A percentile compares a stretch with the other conserved stretches of the same genome.
Evolutionary conservation across 116 monocot genomes (phyloP).

Genomic region (Phalaenopsis hybrid): DNA sequence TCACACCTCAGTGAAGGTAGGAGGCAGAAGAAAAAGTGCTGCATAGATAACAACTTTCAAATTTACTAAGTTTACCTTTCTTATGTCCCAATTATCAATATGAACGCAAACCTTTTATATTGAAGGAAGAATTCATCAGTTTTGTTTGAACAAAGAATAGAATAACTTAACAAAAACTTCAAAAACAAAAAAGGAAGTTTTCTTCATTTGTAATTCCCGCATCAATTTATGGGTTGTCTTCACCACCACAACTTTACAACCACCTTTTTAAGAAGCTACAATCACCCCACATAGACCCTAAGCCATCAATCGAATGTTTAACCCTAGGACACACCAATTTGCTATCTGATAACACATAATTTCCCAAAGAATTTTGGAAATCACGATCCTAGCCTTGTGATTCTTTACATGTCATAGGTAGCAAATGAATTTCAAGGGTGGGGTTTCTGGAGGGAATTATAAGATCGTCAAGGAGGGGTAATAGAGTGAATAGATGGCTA

Average conservation of each 20-base stretch:
- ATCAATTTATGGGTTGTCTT: too few relatives aligned
- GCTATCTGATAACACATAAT: too few relatives aligned
- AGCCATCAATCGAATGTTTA: too few relatives aligned
- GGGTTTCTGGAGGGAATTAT: neutral
- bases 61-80: slow-evolving; percentile 73
- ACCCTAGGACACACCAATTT: too few relatives aligned
- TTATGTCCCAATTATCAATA: slow-evolving; percentile 75
- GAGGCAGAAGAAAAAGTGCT: slow-evolving; percentile 45
- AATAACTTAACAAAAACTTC: neutral
- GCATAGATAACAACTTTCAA: slow-evolving; percentile 65
- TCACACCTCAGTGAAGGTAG: slow-evolving; percentile 83
- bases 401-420: too few relatives aligned
- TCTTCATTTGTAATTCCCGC: neutral
- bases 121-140: slow-evolving; percentile 4
- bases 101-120: slow-evolving; percentile 55
- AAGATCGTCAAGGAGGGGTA: neutral
- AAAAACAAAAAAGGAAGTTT: neutral
- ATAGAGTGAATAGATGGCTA: too few relatives aligned
- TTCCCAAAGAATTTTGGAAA: too few relatives aligned
- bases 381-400: too few relatives aligned
- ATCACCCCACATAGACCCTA: too few relatives aligned
- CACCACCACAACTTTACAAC: neutral
- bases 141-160: neutral
- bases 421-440: neutral
- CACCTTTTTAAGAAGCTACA: too few relatives aligned